phyloP scores from a whole-genome alignment of 805 yeast species.

The Wickerhamiella azyma region DNA sequence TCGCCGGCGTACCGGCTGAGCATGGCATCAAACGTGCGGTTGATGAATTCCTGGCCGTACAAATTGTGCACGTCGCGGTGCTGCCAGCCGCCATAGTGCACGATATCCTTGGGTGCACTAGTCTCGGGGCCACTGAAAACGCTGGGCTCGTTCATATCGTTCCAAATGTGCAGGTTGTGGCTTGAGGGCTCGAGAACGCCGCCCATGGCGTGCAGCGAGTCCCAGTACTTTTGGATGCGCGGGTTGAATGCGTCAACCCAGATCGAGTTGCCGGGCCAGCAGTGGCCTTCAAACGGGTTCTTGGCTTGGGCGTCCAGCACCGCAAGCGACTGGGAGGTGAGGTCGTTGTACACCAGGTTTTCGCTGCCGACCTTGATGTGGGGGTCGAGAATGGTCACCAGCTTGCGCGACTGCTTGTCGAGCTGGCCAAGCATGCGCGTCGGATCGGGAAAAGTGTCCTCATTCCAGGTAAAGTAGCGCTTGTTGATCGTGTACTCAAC shows the following conservation, averaged over 20 bases:
- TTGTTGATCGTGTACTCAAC: constrained; percentile 79
- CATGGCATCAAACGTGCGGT: constrained; percentile 62
- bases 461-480: constrained; percentile 87
- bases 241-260: constrained; percentile 86
- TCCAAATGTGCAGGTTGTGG: constrained; percentile 75
- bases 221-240: constrained; percentile 47
- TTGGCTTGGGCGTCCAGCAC: constrained; percentile 35
- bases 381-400: constrained; percentile 83
- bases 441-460: constrained; percentile 60
- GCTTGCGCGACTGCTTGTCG: constrained; percentile 59
- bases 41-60: constrained; percentile 68
- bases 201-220: constrained; percentile 32
- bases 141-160: constrained; percentile 97
- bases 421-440: constrained; percentile 49
- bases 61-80: constrained; percentile 85
- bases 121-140: constrained; percentile 93
- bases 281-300: constrained; percentile 57
- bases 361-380: constrained; percentile 52
- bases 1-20: constrained; percentile 32
- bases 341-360: constrained; percentile 47
- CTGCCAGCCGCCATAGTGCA: constrained; percentile 74
- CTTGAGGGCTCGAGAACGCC: constrained; percentile 35
- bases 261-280: constrained; percentile 95
- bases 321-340: constrained; percentile 33
- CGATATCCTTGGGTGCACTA: constrained; percentile 63